Evolutionary conservation across 805 yeast species (phyloP), one percentile per base, ranked within the genome.

Genomic region (Wickerhamomyces chaumierensis): DNA sequence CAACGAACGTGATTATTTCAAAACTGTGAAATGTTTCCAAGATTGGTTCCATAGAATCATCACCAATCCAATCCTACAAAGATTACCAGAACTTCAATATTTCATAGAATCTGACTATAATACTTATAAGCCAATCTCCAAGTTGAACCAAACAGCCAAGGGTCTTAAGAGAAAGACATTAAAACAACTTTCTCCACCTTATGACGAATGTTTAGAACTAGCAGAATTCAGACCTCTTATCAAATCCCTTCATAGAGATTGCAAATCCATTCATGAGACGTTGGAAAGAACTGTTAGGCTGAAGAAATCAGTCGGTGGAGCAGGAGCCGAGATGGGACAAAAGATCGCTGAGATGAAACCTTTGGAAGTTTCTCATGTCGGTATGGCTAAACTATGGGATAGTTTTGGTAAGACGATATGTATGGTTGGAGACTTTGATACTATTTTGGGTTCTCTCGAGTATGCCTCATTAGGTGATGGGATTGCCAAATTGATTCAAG

Each of bases 111-210:
- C 81, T 46, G 92, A 83, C 53, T 79, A 75, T 48, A 74, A 74
- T 11, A 53, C 65, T 1, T 68, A 68, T 43, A 51, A 62, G 5
- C 71, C 72, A 3, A 57, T 65, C 12, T 79, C 76, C 45, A 71
- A 75, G 48, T 64, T 70, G 33, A 63, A 70, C 34, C 70, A 78
- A 25, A 78, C 78, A 36, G 94, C 96, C 1, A 77, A 94, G 14
- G 98, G 97, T 0, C 57, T 92, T 19, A 77, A 79, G 45, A 73
- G 98, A 37, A 84, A 83, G 57, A 87, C 97, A 2, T 68, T 92
- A 52, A 92, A 92, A 57, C 98, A 92, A 56, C 69, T 88, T 34
- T 80, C 83, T 33, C 84, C 94, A 2, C 98, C 98, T 1, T 85
- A 80, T 51, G 98, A 90, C 59, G 90, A 85, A 32, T 79, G 77